Base-by-base conservation (phyloP, 805 yeast species). In the Candida insectorum region DNA sequence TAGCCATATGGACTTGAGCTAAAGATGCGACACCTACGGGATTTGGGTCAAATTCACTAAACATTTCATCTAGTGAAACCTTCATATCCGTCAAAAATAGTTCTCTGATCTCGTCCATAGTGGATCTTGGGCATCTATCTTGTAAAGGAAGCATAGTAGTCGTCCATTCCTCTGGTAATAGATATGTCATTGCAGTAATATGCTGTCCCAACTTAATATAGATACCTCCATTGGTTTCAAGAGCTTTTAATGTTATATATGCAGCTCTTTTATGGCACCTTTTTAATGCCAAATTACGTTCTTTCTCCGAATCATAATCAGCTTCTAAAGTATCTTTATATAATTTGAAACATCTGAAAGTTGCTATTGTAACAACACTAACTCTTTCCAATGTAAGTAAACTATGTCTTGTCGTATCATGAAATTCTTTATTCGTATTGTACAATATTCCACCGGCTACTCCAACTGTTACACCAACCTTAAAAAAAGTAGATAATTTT, bases 21-120 rank as follows among this genome's bases (percentile, higher is more conserved):
- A 93, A 67, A 1, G 96, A 86, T 0, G 98, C 98, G 4, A 86
- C 94, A 2, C 98, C 99, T 26, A 93, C 79, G 0, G 99, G 98
- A 7, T 54, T 58, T 0, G 74, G 70, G 39, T 81, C 74, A 50
- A 93, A 85, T 24, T 71, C 76, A 7, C 62, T 55, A 55, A 93
- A 93, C 26, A 77, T 45, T 0, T 84, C 93, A 13, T 69, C 72
- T 10, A 91, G 52, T 2, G 65, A 40, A 10, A 52, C 46, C 2
- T 88, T 88, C 42, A 84, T 62, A 54, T 93, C 99, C 2, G 56
- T 51, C 28, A 53, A 48, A 47, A 93, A 79, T 83, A 93, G 74
- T 11, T 65, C 63, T 26, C 70, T 64, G 14, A 93, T 77, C 25
- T 84, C 87, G 29, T 76, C 85, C 19, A 77, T 46, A 0, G 88